These are phyloP conservation scores for Orobanche coerulescens DNA, from an alignment of 257 asterid genomes.

Conservation along the genomic window DNA sequence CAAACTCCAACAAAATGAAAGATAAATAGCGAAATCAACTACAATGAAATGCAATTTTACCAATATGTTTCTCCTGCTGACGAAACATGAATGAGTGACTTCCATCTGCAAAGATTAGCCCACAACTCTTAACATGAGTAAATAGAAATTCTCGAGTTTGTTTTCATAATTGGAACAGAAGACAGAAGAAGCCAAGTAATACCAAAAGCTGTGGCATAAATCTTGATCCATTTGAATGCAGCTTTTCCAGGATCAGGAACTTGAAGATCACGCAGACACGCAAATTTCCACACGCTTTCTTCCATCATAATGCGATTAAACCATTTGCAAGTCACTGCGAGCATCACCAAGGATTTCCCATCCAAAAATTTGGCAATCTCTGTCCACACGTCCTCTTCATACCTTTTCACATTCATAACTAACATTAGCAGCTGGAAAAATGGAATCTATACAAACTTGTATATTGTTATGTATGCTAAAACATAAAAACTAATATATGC, in stretches of 20 bases:
- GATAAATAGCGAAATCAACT: constrained; percentile 10
- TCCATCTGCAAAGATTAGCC: constrained; percentile 61
- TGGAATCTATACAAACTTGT: background rate
- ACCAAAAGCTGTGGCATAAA: constrained; percentile 83
- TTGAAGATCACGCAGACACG: constrained; percentile 88
- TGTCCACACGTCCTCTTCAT: constrained; percentile 86
- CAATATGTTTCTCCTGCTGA: constrained; percentile 89
- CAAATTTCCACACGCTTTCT: constrained; percentile 74
- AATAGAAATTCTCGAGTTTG: background rate
- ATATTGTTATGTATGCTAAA: background rate
- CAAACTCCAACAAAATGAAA: background rate
- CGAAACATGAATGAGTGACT: constrained; percentile 75
- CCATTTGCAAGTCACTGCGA: constrained; percentile 74
- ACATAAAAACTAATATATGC: background rate
- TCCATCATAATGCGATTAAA: constrained; percentile 60
- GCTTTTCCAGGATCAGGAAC: constrained; percentile 72
- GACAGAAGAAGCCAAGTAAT: constrained; percentile 22
- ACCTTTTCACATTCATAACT: constrained; percentile 36
- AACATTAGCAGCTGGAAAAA: constrained; percentile 19
- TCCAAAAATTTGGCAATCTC: constrained; percentile 89
- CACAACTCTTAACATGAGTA: constrained; percentile 14
- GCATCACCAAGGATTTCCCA: constrained; percentile 86
- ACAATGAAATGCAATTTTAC: constrained; percentile 30
- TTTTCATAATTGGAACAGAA: constrained; percentile 5
- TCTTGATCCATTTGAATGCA: constrained; percentile 67